Evolutionary conservation across 257 asterid species (phyloP).

Genomic region (Euphrasia confusa): DNA sequence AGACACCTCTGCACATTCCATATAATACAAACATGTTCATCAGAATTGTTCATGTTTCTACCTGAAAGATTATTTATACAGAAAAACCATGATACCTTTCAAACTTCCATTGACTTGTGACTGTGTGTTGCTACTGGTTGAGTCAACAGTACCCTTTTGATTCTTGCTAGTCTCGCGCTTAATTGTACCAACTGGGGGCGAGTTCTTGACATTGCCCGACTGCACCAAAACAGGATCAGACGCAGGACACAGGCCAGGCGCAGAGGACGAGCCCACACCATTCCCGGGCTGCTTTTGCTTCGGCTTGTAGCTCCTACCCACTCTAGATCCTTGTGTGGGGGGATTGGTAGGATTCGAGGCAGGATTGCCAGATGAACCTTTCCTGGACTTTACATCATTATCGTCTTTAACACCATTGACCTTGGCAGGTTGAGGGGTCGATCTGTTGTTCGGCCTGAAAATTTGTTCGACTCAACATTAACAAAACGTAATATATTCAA

Average conservation of each 20-base stretch:
- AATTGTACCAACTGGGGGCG: slow-evolving; percentile 35
- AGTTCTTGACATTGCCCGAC: slow-evolving; percentile 33
- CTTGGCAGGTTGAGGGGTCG: no score
- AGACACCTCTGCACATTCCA: slow-evolving; percentile 28
- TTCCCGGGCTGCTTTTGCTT: slow-evolving; percentile 21
- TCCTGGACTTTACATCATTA: slow-evolving; percentile 15
- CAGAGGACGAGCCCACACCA: slow-evolving; percentile 24
- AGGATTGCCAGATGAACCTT: slow-evolving; percentile 28
- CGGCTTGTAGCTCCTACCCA: slow-evolving; percentile 22
- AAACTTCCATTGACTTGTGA: slow-evolving; percentile 27
- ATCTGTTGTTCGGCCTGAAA: neutral
- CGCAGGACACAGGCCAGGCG: slow-evolving; percentile 44
- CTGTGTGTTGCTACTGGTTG: no score
- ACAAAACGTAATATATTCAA: neutral
- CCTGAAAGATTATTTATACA: no score
- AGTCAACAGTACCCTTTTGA: slow-evolving; percentile 12
- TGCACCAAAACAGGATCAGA: slow-evolving; percentile 51
- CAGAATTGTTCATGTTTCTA: no score
- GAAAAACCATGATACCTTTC: slow-evolving; percentile 32
- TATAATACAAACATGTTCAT: neutral
- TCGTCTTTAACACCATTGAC: neutral
- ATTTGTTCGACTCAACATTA: neutral
- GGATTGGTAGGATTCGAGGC: slow-evolving; percentile 42
- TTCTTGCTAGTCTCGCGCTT: slow-evolving; percentile 38
- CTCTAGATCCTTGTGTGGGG: slow-evolving; percentile 22